phyloP scores from a whole-genome alignment of 441 rosid species.

The Syzygium malaccense region DNA sequence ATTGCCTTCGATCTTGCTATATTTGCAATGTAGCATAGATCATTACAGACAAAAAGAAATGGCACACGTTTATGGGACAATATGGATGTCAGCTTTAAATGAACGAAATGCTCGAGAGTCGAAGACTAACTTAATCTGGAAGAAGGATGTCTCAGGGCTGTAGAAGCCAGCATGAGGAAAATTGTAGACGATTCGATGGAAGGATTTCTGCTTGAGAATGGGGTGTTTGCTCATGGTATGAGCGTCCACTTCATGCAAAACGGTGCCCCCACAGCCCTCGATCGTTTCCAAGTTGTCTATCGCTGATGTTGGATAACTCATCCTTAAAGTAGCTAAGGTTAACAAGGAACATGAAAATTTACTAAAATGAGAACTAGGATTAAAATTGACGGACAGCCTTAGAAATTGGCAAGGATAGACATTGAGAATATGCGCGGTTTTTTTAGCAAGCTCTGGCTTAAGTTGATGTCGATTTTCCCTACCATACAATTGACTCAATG shows the following conservation, averaged over 20 bases:
- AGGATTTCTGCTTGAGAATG: background rate
- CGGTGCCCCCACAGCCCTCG: background rate
- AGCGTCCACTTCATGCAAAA: slow-evolving; percentile 2
- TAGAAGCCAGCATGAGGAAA: slow-evolving; percentile 9
- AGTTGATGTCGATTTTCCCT: background rate
- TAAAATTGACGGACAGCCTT: background rate
- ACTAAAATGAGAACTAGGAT: background rate
- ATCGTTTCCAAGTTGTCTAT: background rate
- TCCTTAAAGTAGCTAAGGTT: background rate
- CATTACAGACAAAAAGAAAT: background rate
- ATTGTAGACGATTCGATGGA: slow-evolving; percentile 3
- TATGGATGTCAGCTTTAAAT: background rate
- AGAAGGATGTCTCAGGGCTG: rapidly evolving
- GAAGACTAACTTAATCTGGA: background rate
- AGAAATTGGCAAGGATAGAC: background rate
- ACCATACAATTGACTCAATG: background rate
- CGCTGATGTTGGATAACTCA: background rate
- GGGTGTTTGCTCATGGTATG: background rate
- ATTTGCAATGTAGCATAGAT: background rate
- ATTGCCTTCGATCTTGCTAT: background rate
- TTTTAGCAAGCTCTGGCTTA: background rate
- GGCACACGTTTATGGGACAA: background rate
- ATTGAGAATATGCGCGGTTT: background rate
- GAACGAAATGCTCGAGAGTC: background rate
- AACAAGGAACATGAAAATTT: background rate